A percentile compares a stretch with the other conserved stretches of the same genome.
These are phyloP conservation scores for Fusarium agapanthi DNA, from an alignment of 2,329 filamentous ascomycete species.

Conservation along the genomic window DNA sequence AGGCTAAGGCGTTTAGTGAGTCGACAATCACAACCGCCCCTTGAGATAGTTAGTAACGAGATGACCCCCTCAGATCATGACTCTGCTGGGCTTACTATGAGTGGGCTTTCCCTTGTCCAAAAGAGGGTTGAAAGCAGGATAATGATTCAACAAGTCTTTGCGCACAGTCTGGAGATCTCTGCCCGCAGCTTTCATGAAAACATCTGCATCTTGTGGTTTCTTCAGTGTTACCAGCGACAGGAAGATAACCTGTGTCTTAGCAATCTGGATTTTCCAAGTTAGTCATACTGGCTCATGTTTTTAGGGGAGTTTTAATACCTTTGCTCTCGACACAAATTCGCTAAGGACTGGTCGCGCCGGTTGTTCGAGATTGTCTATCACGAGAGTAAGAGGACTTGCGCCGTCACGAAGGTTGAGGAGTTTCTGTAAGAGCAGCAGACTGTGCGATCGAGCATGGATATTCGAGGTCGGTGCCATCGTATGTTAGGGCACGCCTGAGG, in stretches of 20 bases:
- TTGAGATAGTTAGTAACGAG: constrained; percentile 47
- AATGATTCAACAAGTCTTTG: constrained; percentile 66
- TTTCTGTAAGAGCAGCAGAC: constrained; percentile 83
- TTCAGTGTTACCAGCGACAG: constrained; percentile 80
- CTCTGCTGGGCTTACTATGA: constrained; percentile 52
- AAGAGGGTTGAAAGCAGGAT: constrained; percentile 50
- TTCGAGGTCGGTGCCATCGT: constrained; percentile 65
- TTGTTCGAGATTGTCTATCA: constrained; percentile 88
- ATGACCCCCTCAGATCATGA: neutral
- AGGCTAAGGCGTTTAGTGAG: constrained; percentile 74
- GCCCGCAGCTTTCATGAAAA: constrained; percentile 71
- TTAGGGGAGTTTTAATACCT: constrained; percentile 56
- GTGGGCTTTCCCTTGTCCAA: constrained; percentile 47
- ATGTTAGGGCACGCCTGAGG: neutral
- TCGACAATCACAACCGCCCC: constrained; percentile 82
- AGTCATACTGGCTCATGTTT: neutral
- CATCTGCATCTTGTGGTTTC: constrained; percentile 70
- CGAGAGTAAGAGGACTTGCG: constrained; percentile 84
- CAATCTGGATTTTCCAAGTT: constrained; percentile 50
- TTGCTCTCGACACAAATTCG: constrained; percentile 80
- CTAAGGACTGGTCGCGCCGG: constrained; percentile 72
- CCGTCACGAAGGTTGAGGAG: constrained; percentile 80
- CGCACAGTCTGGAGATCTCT: constrained; percentile 65
- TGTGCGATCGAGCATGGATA: constrained; percentile 81
- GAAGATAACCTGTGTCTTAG: constrained; percentile 76